phyloP scores from a whole-genome alignment of 306 rosid genomes.

The Quercus agrifolia region DNA sequence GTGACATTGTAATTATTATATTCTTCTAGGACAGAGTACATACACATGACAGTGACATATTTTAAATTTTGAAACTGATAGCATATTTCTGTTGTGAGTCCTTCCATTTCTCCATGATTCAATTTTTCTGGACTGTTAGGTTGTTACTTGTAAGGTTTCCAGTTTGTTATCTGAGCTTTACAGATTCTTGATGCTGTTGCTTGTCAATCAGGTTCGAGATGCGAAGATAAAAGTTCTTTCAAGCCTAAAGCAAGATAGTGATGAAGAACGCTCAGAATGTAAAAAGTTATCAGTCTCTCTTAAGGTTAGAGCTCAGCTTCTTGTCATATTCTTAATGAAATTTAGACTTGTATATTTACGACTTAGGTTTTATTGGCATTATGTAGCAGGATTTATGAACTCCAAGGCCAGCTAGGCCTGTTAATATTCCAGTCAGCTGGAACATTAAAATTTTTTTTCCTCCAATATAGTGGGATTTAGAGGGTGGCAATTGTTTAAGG shows the following conservation, averaged over 20 bases:
- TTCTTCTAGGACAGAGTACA: neutral
- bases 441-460: neutral
- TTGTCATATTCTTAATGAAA: neutral
- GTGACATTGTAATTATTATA: neutral
- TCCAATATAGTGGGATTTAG: neutral
- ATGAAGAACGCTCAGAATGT: slow-evolving; percentile 76
- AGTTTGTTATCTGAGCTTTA: slow-evolving; percentile 7
- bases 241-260: slow-evolving; percentile 67
- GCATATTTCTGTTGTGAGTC: neutral
- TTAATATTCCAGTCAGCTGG: neutral
- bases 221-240: slow-evolving; percentile 75
- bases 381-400: neutral
- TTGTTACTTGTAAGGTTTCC: neutral
- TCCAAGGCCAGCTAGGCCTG: neutral
- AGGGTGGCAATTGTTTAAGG: neutral
- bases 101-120: neutral
- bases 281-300: slow-evolving; percentile 62
- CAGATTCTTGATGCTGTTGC: slow-evolving; percentile 16
- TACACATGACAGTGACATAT: neutral
- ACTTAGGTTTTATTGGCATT: neutral
- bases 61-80: neutral
- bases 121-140: neutral
- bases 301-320: slow-evolving; percentile 48
- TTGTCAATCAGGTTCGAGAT: slow-evolving; percentile 72
- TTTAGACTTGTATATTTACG: slow-evolving; percentile 8